Conservation (phyloP, 192 early-diverging fungal genomes). For the Backusella westeae region DNA sequence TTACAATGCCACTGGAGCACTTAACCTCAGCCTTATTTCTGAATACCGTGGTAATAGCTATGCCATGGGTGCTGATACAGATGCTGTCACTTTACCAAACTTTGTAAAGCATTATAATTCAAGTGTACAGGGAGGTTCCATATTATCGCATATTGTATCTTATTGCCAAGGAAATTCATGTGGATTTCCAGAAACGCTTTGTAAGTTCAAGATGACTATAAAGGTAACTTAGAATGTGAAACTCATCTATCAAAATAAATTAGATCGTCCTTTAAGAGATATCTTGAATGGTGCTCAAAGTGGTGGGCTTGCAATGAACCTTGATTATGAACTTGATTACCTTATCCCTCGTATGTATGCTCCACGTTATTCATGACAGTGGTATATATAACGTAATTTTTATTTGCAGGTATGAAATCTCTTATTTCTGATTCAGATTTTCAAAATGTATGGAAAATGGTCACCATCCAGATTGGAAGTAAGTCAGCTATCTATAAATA, state of each 20-base stretch:
- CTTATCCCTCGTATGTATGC: constrained; percentile 24
- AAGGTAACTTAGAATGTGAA: too few relatives aligned
- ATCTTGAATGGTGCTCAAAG: constrained; percentile 52
- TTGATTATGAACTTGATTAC: constrained; percentile 45
- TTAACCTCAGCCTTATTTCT: constrained; percentile 28
- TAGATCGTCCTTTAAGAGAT: constrained; percentile 16
- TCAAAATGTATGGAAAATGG: constrained; percentile 12
- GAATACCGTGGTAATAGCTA: constrained; percentile 55
- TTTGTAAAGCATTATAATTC: constrained; percentile 42
- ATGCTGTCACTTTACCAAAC: constrained; percentile 44
- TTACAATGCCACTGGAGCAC: constrained; percentile 13
- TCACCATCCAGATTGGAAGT: constrained; percentile 25
- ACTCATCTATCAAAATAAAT: background rate
- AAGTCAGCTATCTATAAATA: background rate
- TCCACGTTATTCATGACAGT: background rate
- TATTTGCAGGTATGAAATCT: background rate
- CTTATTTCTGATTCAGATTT: background rate
- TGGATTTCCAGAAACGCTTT: background rate
- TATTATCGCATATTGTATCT: constrained; percentile 40
- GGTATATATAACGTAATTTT: background rate
- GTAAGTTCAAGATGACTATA: background rate
- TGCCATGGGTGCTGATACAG: constrained; percentile 49
- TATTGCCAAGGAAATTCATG: background rate
- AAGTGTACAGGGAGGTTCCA: constrained; percentile 35
- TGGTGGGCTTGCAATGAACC: constrained; percentile 47